Evolutionary conservation across 345 rosid species (phyloP), one percentile per base, ranked within the genome.

Genomic region (Sonneratia caseolaris): DNA sequence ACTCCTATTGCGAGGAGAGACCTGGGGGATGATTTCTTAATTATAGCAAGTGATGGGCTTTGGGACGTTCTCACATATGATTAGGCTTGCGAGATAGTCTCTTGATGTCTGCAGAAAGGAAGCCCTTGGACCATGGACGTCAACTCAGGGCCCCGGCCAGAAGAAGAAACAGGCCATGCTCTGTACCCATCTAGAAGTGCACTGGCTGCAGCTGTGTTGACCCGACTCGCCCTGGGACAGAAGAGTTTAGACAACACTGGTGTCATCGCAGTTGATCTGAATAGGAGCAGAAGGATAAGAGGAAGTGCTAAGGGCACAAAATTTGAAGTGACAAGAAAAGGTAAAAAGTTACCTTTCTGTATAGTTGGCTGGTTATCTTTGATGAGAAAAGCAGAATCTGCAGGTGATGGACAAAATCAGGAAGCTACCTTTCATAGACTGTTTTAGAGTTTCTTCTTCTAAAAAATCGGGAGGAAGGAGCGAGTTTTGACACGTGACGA

Each of bases 61-160:
- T 90, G 98, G 96, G 96, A 92, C 64, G 93, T 90, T 27, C 64
- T 90, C 68, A 81, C 91, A 2, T 82, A 73, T 13, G 88, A 90
- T 36, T 40, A 88, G 87, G 95, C 90, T 8, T 89, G 96, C 68
- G 76, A 80, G 47, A 80, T 92, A 67, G 86, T 92, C 68, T 70
- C 72, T 10, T 78, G 83, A 51, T 92, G 94, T 82, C 86, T 90
- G 37, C 78, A 72, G 13, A 83, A 81, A 47, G 51, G 51, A 13
- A 47, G 51, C 51, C 51, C 51, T 47, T 10, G 0, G 37, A 24
- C 51, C 22, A 35, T 70, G 5, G 77, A 65, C 57, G 66, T 66
- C 19, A 82, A 74, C 43, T 69, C 53, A 1, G 73, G 77, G 53
- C 59, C 80, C 14, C 72, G 1, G 21, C 66, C 38, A 3, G 84